These are phyloP conservation scores for Kuraishia capsulata DNA, from an alignment of 805 yeast species.

Conservation along the genomic window DNA sequence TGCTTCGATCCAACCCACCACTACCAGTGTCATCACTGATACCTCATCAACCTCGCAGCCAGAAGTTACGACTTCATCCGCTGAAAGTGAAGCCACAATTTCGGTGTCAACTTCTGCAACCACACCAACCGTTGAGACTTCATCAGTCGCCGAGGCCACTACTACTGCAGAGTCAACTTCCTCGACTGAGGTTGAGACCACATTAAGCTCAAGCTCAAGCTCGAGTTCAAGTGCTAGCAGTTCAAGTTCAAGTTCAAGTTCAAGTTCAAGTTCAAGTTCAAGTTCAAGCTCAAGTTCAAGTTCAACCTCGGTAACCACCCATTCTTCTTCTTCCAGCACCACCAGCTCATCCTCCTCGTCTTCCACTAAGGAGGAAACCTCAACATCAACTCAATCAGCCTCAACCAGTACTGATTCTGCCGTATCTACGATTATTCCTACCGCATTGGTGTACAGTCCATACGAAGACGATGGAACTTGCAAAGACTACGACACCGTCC, in stretches of 20 bases:
- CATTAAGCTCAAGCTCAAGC: constrained; percentile 6
- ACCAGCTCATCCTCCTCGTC: constrained; percentile 16
- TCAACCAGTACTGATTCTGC: constrained; percentile 16
- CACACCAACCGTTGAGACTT: constrained; percentile 9
- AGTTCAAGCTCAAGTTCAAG: constrained; percentile 6
- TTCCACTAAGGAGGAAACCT: constrained; percentile 11
- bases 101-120: constrained; percentile 7
- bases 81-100: constrained; percentile 6
- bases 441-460: constrained; percentile 69
- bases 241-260: constrained; percentile 8
- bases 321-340: constrained; percentile 25
- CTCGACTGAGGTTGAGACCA: constrained; percentile 4
- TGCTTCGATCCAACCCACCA: constrained; percentile 8
- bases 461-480: constrained; percentile 62
- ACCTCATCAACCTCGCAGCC: too few relatives aligned
- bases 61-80: too few relatives aligned
- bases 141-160: constrained; percentile 5
- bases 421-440: constrained; percentile 30
- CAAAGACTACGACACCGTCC: constrained; percentile 46
- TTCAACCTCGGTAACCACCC: constrained; percentile 7
- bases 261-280: constrained; percentile 6
- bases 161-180: constrained; percentile 7
- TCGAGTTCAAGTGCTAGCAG: constrained; percentile 10
- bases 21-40: constrained; percentile 9
- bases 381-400: constrained; percentile 13